Base-by-base conservation (phyloP, 345 rosid genomes). In the Gossypium stocksii region DNA sequence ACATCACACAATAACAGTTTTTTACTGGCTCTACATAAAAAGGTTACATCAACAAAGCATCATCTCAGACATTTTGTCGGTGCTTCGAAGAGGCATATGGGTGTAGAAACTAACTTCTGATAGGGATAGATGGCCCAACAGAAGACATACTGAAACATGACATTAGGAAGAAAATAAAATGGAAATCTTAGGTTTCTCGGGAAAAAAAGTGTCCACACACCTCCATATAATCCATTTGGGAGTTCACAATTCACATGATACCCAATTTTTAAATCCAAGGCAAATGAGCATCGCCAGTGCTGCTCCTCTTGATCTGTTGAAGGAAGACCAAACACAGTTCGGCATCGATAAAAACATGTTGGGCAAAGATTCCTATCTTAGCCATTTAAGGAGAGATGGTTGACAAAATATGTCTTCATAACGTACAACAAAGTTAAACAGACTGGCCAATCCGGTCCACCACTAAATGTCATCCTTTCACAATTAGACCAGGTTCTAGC, bases 301-400 rank as follows among this genome's bases (percentile, higher is more conserved):
- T 73, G 77, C 58, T 77, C 12, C 75, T 48, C 82, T 70, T 74
- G 75, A 74, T 64, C 84, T 79, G 79, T 64, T 44, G 13, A 22
- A 67, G 57, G 15, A 76, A 38, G 11, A 75, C 43, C 7, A 17
- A 77, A 38, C 20, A 10, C 34, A 9, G 38, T 66, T 79, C 34
- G 51, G 25, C 1, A 16, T 56, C 3, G 51, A 76, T 17, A 52
- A 22, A 22, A 25, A 16, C 68, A 44, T 13, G 29, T 34, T 53
- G 34, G 59, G 19, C 17, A 11, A 46, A 45, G 11, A 29, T 46
- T 73, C 48, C 46, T 43, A 16, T 25, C 7, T 54, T 8, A 22
- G 34, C n/a, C n/a, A 57, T 64, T 73, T 43, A 27, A 17, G 65
- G 11, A 58, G 52, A 57, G 56, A 25, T 27, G 25, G 15, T 19